These are phyloP conservation scores for Ustilago bromivora DNA, from an alignment of 1,284 basidiomycete genomes.

Conservation along the genomic window DNA sequence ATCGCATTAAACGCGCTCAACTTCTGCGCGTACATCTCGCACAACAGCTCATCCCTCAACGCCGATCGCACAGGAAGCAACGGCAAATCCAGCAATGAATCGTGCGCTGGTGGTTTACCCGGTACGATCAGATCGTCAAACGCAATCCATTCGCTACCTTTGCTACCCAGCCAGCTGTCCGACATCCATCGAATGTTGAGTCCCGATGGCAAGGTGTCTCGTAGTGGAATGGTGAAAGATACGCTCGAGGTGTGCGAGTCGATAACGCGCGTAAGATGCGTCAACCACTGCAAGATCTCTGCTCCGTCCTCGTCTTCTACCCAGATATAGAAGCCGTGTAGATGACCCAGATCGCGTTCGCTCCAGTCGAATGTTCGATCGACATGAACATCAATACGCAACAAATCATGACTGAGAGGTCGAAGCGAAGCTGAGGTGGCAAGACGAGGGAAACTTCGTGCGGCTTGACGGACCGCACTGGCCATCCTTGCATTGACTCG, in stretches of 20 bases:
- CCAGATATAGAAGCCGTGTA: slow-evolving; percentile 96
- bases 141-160: slow-evolving; percentile 78
- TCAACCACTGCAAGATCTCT: slow-evolving; percentile 83
- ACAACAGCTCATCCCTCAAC: slow-evolving; percentile 35
- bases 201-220: slow-evolving; percentile 29
- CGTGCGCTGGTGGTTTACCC: slow-evolving; percentile 75
- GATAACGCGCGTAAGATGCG: slow-evolving; percentile 37
- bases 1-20: slow-evolving; percentile 81
- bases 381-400: slow-evolving; percentile 81
- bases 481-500: slow-evolving; percentile 90
- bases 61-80: slow-evolving; percentile 78
- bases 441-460: slow-evolving; percentile 85
- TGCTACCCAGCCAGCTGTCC: slow-evolving; percentile 93
- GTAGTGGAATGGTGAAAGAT: slow-evolving; percentile 72
- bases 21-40: slow-evolving; percentile 67
- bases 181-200: slow-evolving; percentile 80
- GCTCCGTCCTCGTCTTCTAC: slow-evolving; percentile 85
- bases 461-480: slow-evolving; percentile 80
- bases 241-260: slow-evolving; percentile 72
- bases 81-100: slow-evolving; percentile 82
- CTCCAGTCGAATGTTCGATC: slow-evolving; percentile 86
- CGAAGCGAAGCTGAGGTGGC: slow-evolving; percentile 79
- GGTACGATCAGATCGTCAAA: slow-evolving; percentile 85
- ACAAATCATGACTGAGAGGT: slow-evolving; percentile 81
- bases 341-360: slow-evolving; percentile 78